A percentile compares a stretch with the other conserved stretches of the same genome.
Conservation (phyloP, 257 asterid genomes). For the Petunia axillaris region DNA sequence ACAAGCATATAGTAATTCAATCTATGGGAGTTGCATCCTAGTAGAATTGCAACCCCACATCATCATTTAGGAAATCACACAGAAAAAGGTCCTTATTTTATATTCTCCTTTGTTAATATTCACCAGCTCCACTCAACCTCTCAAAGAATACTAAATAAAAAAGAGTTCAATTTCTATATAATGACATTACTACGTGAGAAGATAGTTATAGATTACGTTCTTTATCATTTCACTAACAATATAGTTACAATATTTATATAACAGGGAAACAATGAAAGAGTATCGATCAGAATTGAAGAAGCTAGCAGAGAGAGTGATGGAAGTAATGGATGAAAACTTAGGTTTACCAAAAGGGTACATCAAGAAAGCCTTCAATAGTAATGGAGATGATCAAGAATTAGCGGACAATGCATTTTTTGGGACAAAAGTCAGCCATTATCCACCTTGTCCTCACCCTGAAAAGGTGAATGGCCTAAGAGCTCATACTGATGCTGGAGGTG, state of each 20-base stretch:
- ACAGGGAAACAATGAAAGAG: conserved; percentile 78
- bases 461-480: conserved; percentile 74
- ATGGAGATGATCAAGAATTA: conserved; percentile 32
- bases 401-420: conserved; percentile 64
- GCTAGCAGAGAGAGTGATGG: conserved; percentile 59
- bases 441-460: conserved; percentile 79
- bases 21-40: too few relatives aligned
- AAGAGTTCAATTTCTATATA: too few relatives aligned
- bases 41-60: too few relatives aligned
- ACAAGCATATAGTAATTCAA: too few relatives aligned
- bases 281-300: conserved; percentile 67
- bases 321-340: conserved; percentile 78
- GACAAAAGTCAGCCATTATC: conserved; percentile 91
- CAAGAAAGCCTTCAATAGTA: conserved; percentile 59
- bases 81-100: too few relatives aligned
- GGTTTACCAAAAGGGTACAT: conserved; percentile 68
- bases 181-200: too few relatives aligned
- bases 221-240: background rate
- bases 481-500: conserved; percentile 95
- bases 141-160: too few relatives aligned
- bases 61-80: too few relatives aligned
- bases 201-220: background rate
- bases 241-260: background rate
- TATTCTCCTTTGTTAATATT: too few relatives aligned
- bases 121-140: too few relatives aligned